A percentile compares a stretch with the other conserved stretches of the same genome.
phyloP scores from a whole-genome alignment of 768 basidiomycete species.

The Artomyces pyxidatus region DNA sequence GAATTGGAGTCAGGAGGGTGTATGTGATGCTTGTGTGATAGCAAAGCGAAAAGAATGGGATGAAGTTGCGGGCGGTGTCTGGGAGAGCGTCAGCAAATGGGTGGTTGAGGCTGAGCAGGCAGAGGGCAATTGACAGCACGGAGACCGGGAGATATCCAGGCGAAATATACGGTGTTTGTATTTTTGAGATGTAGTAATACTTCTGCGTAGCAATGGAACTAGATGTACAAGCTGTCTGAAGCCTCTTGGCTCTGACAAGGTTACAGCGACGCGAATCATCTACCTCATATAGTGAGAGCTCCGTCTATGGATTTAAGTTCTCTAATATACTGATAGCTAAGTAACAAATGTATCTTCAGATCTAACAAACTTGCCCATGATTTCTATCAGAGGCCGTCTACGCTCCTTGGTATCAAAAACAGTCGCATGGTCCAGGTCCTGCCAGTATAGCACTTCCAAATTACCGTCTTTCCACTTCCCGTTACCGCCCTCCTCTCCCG shows the following conservation, averaged over 20 bases:
- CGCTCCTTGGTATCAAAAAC: constrained; percentile 27
- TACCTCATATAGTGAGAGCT: too few relatives aligned
- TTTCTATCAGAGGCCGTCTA: constrained; percentile 23
- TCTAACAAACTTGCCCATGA: constrained; percentile 28
- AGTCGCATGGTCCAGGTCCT: constrained; percentile 33
- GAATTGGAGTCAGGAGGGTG: constrained; percentile 49
- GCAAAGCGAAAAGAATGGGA: constrained; percentile 64
- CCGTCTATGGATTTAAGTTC: too few relatives aligned
- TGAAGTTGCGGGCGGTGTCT: constrained; percentile 48
- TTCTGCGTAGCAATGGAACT: too few relatives aligned
- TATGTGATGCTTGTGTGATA: constrained; percentile 49
- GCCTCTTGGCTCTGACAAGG: too few relatives aligned
- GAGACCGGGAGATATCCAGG: too few relatives aligned
- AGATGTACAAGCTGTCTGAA: too few relatives aligned
- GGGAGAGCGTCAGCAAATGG: constrained; percentile 58
- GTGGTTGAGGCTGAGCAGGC: constrained; percentile 21
- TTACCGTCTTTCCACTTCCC: constrained; percentile 22
- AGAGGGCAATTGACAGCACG: too few relatives aligned
- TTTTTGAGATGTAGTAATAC: too few relatives aligned
- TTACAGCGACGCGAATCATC: too few relatives aligned
- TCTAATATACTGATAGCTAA: too few relatives aligned
- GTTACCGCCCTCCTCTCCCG: constrained; percentile 20
- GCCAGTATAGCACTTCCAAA: constrained; percentile 33
- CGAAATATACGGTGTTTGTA: too few relatives aligned
- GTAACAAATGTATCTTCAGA: too few relatives aligned